A percentile compares a stretch with the other conserved stretches of the same genome.
Conservation (phyloP, 169 alveolate genomes). For the Cryptosporidium bovis region DNA sequence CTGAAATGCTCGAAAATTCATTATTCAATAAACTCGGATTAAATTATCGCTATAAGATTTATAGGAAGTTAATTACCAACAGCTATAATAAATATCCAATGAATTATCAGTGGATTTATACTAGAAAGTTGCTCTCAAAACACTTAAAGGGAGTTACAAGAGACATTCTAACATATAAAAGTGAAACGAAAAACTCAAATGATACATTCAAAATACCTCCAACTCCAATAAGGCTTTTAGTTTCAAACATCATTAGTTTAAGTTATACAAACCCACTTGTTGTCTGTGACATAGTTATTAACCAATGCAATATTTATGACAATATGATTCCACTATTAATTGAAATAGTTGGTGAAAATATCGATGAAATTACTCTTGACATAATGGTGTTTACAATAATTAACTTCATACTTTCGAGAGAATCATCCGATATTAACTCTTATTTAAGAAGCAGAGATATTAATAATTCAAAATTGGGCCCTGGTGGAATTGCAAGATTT, state of each 20-base stretch:
- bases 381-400: constrained; percentile 48
- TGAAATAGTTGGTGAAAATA: constrained; percentile 47
- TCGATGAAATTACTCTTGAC: constrained; percentile 46
- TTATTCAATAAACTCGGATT: constrained; percentile 13
- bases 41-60: constrained; percentile 31
- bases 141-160: constrained; percentile 59
- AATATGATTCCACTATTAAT: constrained; percentile 70
- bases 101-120: constrained; percentile 45
- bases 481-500: constrained; percentile 52
- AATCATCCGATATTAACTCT: neutral
- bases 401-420: constrained; percentile 41
- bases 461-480: constrained; percentile 34
- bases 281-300: constrained; percentile 47
- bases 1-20: constrained; percentile 36
- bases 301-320: constrained; percentile 67
- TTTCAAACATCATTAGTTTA: constrained; percentile 52
- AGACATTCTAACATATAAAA: constrained; percentile 25
- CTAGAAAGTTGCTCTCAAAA: constrained; percentile 38
- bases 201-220: constrained; percentile 28
- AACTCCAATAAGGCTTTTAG: constrained; percentile 29
- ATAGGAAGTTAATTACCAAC: constrained; percentile 24
- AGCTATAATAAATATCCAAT: constrained; percentile 60
- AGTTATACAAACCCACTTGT: constrained; percentile 62
- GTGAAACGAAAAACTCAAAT: constrained; percentile 15
- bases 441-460: constrained; percentile 19